phyloP scores from a whole-genome alignment of 352 stramenopile species.

The Globisporangium sylvaticum region DNA sequence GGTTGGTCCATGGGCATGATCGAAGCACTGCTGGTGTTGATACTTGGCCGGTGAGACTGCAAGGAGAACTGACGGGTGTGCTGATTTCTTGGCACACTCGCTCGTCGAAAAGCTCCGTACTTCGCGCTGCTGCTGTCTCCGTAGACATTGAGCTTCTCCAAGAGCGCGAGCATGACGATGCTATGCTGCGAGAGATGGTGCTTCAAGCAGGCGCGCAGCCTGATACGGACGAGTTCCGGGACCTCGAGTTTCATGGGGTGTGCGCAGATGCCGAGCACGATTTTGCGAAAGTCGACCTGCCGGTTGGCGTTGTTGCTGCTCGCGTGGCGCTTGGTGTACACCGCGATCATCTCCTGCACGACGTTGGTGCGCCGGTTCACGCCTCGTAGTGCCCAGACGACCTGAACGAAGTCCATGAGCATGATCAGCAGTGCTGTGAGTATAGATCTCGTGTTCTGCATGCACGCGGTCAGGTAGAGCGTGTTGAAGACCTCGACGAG shows the following conservation, averaged over 20 bases:
- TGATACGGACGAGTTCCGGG: neutral
- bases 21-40: neutral
- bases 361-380: conserved; percentile 12
- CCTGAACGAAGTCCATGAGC: conserved; percentile 28
- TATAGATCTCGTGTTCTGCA: conserved; percentile 27
- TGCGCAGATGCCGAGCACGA: neutral
- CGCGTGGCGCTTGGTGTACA: neutral
- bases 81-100: neutral
- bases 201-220: neutral
- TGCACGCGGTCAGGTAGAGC: conserved; percentile 35
- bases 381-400: conserved; percentile 29
- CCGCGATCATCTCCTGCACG: neutral
- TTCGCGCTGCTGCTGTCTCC: neutral
- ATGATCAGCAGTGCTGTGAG: conserved; percentile 28
- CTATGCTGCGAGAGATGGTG: neutral
- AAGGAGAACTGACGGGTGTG: neutral
- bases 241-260: conserved; percentile 1
- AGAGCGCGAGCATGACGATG: neutral
- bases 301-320: neutral
- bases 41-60: neutral
- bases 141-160: conserved; percentile 6
- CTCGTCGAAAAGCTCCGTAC: neutral
- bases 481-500: conserved; percentile 39
- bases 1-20: neutral
- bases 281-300: conserved; percentile 1